Base-by-base conservation (phyloP, 2,329 filamentous ascomycete genomes). In the Tricladium varicosporioides region DNA sequence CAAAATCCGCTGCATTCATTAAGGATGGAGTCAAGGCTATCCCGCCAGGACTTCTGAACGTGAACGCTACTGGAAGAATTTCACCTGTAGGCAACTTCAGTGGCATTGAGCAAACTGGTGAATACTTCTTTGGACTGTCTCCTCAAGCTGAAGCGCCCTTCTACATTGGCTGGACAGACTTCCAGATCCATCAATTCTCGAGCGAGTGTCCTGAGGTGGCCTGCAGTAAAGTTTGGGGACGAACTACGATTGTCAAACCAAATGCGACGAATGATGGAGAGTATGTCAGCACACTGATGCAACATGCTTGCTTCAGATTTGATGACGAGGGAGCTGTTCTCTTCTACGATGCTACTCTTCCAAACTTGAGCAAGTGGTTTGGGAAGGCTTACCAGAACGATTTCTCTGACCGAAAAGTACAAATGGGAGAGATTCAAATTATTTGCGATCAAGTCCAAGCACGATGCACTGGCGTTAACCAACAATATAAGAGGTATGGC, bases 231-330 rank as follows among this genome's bases (percentile, higher is more conserved):
- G 72, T 74, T 14, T 74, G 75, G 56, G 64, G 75, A 10, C 69
- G 68, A 60, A 68, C 63, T 49, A 69, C 63, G 44, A 68, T 72
- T 5, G 62, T 71, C 11, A 68, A 72, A 53, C 67, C 66, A 1
- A 68, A 66, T n/a, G 58, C 53, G 1, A 61, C 67, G 1, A 62
- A 71, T 40, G 56, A 73, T 46, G 71, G 69, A 8, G 67, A 69
- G 51, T 59, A 63, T 5, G 54, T 74, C 5, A 64, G 69, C 9
- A 70, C 69, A 10, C 61, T 75, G 44, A 75, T 74, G 61, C 72
- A 73, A 62, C 61, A 76, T 10, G 73, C 75, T 0, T 80, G 79
- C 59, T 80, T 76, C 75, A 72, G 71, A 32, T 75, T 80, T 57
- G 75, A 78, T 56, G 67, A 73, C 1, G 59, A 69, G 3, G 77